Evolutionary conservation across 768 basidiomycete species (phyloP).

Genomic region (Gymnopilus dilepis): DNA sequence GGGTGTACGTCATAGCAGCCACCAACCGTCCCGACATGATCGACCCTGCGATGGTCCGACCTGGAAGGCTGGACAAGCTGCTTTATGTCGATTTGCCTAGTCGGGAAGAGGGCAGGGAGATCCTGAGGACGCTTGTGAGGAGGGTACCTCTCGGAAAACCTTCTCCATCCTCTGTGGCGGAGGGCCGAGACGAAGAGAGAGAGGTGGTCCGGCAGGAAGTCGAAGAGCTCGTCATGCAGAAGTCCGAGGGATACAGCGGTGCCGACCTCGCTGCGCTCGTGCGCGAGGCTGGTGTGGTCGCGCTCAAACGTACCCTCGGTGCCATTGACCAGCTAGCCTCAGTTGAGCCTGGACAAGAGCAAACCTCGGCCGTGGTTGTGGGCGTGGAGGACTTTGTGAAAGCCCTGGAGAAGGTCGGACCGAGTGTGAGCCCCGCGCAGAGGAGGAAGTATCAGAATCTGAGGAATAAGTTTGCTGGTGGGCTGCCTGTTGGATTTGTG

Average conservation of each 20-base stretch:
- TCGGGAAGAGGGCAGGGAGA: constrained; percentile 78
- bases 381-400: constrained; percentile 67
- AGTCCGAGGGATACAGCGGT: constrained; percentile 89
- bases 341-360: background rate
- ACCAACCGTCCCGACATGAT: constrained; percentile 98
- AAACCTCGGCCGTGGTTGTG: constrained; percentile 50
- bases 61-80: constrained; percentile 91
- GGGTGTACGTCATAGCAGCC: constrained; percentile 92
- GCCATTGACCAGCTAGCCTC: constrained; percentile 65
- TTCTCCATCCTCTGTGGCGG: background rate
- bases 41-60: constrained; percentile 97
- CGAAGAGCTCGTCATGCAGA: constrained; percentile 56
- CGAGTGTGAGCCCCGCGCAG: constrained; percentile 85
- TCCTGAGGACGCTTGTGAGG: constrained; percentile 75
- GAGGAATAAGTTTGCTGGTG: constrained; percentile 81
- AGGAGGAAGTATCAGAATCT: constrained; percentile 82
- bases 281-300: constrained; percentile 88
- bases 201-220: constrained; percentile 31
- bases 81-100: constrained; percentile 90
- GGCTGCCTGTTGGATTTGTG: constrained; percentile 56
- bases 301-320: constrained; percentile 72
- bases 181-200: background rate
- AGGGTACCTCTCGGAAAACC: constrained; percentile 63
- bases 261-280: constrained; percentile 90
- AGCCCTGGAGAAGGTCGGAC: constrained; percentile 82